These are phyloP conservation scores for Fistulina hepatica DNA, from an alignment of 1,284 basidiomycete genomes.

Conservation along the genomic window DNA sequence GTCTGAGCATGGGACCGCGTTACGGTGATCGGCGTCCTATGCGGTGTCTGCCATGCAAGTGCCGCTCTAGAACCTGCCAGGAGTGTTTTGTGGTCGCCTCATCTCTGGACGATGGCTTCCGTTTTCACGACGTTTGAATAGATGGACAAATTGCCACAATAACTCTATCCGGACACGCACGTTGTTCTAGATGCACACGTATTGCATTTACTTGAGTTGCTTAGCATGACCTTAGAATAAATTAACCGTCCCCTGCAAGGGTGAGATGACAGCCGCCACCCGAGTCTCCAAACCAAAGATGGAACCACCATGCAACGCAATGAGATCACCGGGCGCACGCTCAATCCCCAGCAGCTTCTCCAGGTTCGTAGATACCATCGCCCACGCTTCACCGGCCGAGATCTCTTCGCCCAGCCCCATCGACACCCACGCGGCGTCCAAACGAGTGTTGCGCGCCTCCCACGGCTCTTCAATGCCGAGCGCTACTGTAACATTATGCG, in stretches of 20 bases:
- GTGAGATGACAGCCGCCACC: constrained; percentile 13
- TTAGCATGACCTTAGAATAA: no score
- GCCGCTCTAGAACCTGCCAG: no score
- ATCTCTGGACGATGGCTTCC: no score
- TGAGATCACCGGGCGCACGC: constrained; percentile 6
- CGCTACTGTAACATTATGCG: constrained; percentile 65
- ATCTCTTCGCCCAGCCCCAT: constrained; percentile 35
- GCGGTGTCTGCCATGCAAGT: no score
- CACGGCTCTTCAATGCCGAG: constrained; percentile 59
- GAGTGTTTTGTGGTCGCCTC: no score
- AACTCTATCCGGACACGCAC: no score
- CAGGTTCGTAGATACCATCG: constrained; percentile 36
- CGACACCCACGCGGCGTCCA: constrained; percentile 51
- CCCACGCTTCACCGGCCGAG: constrained; percentile 41
- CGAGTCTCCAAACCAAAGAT: constrained; percentile 12
- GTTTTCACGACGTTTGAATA: no score
- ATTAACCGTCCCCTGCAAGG: constrained; percentile 12
- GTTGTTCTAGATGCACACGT: no score
- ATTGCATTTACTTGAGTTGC: no score
- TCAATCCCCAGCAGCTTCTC: constrained; percentile 11
- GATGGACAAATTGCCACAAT: no score
- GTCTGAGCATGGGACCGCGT: no score
- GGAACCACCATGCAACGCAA: constrained; percentile 10
- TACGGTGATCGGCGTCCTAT: no score
- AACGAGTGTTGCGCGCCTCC: constrained; percentile 57